These are phyloP conservation scores for Camellia sinensis DNA, from an alignment of 148 eudicot species.

Conservation along the genomic window DNA sequence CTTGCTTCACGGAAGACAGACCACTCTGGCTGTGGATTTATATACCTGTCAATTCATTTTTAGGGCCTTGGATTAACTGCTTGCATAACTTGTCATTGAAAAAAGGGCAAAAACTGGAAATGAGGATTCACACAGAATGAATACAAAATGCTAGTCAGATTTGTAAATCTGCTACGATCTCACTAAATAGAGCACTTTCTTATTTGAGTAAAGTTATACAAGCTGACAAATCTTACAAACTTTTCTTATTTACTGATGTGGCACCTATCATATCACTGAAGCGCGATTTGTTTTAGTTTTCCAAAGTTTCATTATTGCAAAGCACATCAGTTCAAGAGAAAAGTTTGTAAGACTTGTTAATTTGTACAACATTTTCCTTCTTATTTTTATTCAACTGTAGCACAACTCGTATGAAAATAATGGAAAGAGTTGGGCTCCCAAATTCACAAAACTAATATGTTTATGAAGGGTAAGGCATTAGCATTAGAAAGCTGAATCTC, in stretches of 20 bases:
- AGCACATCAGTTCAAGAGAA: no score
- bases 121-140: neutral
- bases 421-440: neutral
- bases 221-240: no score
- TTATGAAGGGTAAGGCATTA: neutral
- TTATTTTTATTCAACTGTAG: no score
- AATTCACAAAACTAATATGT: neutral
- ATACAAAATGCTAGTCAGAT: no score
- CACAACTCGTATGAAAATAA: no score
- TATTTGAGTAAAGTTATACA: no score
- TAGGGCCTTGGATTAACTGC: neutral
- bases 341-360: no score
- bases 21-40: slow-evolving; percentile 74
- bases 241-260: no score
- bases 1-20: slow-evolving; percentile 88
- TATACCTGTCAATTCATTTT: slow-evolving; percentile 50
- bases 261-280: no score
- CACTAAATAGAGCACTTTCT: neutral
- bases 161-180: neutral
- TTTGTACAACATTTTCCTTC: no score
- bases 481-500: neutral
- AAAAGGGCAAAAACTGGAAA: neutral
- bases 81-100: neutral
- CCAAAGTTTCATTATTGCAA: no score
- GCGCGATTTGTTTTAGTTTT: no score